Percentiles rank a stretch among this genome's conserved stretches.
phyloP scores from a whole-genome alignment of 2,329 filamentous ascomycete species.

The Colletotrichum cordylinicola region DNA sequence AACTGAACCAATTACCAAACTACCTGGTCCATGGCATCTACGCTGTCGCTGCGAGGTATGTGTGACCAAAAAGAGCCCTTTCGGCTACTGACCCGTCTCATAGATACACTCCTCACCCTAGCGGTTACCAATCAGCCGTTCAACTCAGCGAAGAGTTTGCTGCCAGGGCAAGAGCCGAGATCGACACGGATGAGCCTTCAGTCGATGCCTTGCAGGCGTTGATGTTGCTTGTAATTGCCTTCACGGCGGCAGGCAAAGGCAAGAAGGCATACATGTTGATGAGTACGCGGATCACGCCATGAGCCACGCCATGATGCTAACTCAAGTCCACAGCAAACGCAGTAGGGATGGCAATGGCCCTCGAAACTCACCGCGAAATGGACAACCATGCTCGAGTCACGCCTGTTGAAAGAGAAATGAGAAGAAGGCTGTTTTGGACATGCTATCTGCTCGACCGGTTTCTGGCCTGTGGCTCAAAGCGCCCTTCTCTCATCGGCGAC shows the following conservation, averaged over 20 bases:
- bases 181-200: constrained; percentile 82
- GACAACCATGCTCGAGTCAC: constrained; percentile 67
- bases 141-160: constrained; percentile 77
- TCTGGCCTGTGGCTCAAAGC: constrained; percentile 78
- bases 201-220: constrained; percentile 80
- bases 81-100: constrained; percentile 22
- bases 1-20: constrained; percentile 67
- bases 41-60: constrained; percentile 67
- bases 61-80: neutral
- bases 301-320: neutral
- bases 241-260: constrained; percentile 77
- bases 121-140: constrained; percentile 71
- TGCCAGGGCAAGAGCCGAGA: constrained; percentile 68
- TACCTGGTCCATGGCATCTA: constrained; percentile 64
- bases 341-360: constrained; percentile 81
- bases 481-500: constrained; percentile 81
- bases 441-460: constrained; percentile 90
- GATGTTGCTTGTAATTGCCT: constrained; percentile 76
- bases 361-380: constrained; percentile 81
- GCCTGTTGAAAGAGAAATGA: constrained; percentile 74
- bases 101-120: constrained; percentile 73
- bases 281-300: constrained; percentile 53
- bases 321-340: constrained; percentile 63
- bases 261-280: constrained; percentile 89
- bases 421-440: constrained; percentile 85